Conservation (phyloP, 164 flowering plant genomes). For the Protea cynaroides region DNA sequence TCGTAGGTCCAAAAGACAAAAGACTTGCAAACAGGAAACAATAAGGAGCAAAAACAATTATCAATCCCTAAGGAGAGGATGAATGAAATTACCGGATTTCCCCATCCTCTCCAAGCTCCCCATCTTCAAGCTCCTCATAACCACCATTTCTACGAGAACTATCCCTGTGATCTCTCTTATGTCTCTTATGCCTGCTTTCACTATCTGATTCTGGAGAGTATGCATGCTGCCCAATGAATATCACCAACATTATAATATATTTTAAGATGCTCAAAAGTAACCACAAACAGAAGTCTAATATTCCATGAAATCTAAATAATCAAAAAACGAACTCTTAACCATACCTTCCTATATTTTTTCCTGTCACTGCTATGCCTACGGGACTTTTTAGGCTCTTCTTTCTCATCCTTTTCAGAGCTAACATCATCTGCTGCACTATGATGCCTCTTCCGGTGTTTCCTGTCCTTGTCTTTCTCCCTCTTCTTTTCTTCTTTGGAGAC, state of each 20-base stretch:
- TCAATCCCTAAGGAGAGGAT: conserved; percentile 3
- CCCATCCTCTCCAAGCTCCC: conserved; percentile 94
- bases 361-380: conserved; percentile 79
- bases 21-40: too few species aligned
- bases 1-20: too few species aligned
- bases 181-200: conserved; percentile 78
- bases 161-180: conserved; percentile 77
- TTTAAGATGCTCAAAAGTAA: not conserved
- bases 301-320: not conserved
- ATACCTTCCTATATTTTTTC: conserved; percentile 83
- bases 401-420: conserved; percentile 70
- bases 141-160: conserved; percentile 64
- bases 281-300: not conserved
- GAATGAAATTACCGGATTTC: conserved; percentile 51
- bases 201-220: conserved; percentile 76
- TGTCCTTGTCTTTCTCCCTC: conserved; percentile 60
- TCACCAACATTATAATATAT: not conserved
- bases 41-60: not conserved
- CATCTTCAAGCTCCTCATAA: conserved; percentile 96
- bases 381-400: conserved; percentile 71
- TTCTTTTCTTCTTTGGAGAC: conserved; percentile 63
- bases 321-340: not conserved
- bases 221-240: conserved; percentile 36
- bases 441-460: conserved; percentile 68
- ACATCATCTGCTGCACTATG: conserved; percentile 53